phyloP scores from a whole-genome alignment of 352 stramenopile genomes.

The Peronospora destructor region DNA sequence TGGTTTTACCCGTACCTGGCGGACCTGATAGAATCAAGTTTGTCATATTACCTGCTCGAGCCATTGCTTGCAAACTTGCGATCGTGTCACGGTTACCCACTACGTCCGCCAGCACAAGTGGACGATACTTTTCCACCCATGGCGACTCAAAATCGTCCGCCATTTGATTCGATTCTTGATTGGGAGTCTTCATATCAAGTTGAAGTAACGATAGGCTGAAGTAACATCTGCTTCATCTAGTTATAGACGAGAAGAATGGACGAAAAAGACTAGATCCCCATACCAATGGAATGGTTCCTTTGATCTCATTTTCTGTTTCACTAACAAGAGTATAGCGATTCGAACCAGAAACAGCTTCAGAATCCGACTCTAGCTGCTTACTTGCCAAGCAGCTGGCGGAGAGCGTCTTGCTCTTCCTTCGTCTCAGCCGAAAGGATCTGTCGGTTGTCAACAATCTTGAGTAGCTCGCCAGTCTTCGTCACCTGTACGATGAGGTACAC shows the following conservation, averaged over 20 bases:
- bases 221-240: neutral
- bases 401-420: constrained; percentile 71
- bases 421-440: constrained; percentile 68
- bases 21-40: constrained; percentile 97
- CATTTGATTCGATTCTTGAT: constrained; percentile 23
- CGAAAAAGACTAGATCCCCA: constrained; percentile 5
- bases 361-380: constrained; percentile 20
- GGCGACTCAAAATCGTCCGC: constrained; percentile 84
- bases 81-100: constrained; percentile 98
- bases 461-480: constrained; percentile 84
- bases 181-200: neutral
- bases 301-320: constrained; percentile 11
- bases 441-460: constrained; percentile 92
- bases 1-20: constrained; percentile 91
- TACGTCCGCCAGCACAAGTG: constrained; percentile 87
- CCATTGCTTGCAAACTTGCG: constrained; percentile 91
- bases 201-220: neutral
- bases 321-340: constrained; percentile 9
- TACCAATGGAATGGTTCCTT: constrained; percentile 21
- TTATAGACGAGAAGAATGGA: neutral
- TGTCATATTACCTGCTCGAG: constrained; percentile 94
- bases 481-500: constrained; percentile 94
- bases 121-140: constrained; percentile 99
- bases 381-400: constrained; percentile 66
- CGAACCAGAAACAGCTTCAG: constrained; percentile 12